Conservation (phyloP, 2,329 filamentous ascomycete genomes). For the Aspergillus quadrilineatus region DNA sequence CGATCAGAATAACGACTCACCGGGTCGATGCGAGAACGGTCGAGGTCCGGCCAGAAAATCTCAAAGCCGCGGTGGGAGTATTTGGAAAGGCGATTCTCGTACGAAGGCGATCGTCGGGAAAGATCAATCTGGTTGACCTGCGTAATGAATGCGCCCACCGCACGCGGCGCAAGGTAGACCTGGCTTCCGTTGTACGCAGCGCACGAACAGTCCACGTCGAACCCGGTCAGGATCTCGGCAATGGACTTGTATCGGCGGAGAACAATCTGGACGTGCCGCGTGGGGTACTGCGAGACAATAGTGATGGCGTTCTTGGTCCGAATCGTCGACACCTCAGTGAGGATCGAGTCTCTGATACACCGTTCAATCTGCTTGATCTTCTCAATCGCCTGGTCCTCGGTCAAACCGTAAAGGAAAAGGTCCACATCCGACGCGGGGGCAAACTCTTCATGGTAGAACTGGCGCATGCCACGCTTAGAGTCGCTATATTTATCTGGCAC, state of each 20-base stretch:
- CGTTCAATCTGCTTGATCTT: constrained; percentile 82
- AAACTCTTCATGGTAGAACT: constrained; percentile 79
- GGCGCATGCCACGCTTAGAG: constrained; percentile 61
- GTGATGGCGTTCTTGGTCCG: constrained; percentile 86
- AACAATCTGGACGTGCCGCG: constrained; percentile 81
- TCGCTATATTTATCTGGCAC: constrained; percentile 61
- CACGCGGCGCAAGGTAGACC: constrained; percentile 75
- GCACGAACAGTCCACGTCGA: constrained; percentile 83
- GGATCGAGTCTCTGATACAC: constrained; percentile 70
- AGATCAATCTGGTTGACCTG: constrained; percentile 81
- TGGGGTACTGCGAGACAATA: constrained; percentile 80
- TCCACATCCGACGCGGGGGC: constrained; percentile 85
- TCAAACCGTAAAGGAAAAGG: constrained; percentile 78
- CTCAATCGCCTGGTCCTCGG: constrained; percentile 72
- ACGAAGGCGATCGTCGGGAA: constrained; percentile 75
- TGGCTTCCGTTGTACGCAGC: constrained; percentile 77
- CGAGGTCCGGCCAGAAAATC: constrained; percentile 73
- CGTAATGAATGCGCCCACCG: constrained; percentile 74
- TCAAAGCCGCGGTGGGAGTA: constrained; percentile 84
- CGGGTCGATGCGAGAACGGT: constrained; percentile 74
- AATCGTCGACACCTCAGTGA: constrained; percentile 80
- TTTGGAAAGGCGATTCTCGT: constrained; percentile 83
- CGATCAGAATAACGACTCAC: constrained; percentile 18
- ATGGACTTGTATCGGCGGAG: constrained; percentile 80
- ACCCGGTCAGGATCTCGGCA: constrained; percentile 81